These are phyloP conservation scores for Saksenaea vasiformis DNA, from an alignment of 371 early-diverging fungal genomes.

Conservation along the genomic window DNA sequence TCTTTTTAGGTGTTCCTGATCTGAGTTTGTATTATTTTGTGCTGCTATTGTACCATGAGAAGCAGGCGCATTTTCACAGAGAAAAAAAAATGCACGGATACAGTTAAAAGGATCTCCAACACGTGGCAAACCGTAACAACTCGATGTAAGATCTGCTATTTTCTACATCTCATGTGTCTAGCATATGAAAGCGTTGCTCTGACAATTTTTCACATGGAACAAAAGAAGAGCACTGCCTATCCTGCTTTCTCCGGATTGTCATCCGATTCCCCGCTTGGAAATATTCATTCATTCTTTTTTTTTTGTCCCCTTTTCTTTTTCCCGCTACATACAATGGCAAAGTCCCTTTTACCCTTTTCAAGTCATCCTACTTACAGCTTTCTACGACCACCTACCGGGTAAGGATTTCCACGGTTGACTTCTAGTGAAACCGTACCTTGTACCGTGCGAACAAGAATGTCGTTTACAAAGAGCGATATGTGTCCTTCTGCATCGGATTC, in stretches of 20 bases:
- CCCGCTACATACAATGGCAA: neutral
- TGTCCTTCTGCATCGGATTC: too few relatives aligned
- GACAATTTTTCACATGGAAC: neutral
- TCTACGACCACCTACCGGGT: too few relatives aligned
- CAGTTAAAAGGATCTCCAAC: neutral
- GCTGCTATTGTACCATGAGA: neutral
- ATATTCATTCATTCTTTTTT: neutral
- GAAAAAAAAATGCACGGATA: neutral
- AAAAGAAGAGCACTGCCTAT: neutral
- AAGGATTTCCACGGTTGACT: too few relatives aligned
- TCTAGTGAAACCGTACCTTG: too few relatives aligned
- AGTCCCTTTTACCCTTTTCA: neutral
- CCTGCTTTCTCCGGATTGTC: conserved; percentile 3
- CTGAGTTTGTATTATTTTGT: conserved; percentile 2
- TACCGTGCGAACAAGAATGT: too few relatives aligned
- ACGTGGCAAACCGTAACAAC: neutral
- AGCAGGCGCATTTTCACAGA: neutral
- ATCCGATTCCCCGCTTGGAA: neutral
- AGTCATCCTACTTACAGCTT: too few relatives aligned
- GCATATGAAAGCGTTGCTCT: neutral
- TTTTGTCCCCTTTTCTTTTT: neutral
- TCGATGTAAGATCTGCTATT: neutral
- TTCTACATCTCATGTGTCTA: neutral
- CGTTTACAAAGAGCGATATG: too few relatives aligned
- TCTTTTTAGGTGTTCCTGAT: conserved; percentile 9